phyloP scores from a whole-genome alignment of 2,329 filamentous ascomycete genomes.

The Fulvia fulva region DNA sequence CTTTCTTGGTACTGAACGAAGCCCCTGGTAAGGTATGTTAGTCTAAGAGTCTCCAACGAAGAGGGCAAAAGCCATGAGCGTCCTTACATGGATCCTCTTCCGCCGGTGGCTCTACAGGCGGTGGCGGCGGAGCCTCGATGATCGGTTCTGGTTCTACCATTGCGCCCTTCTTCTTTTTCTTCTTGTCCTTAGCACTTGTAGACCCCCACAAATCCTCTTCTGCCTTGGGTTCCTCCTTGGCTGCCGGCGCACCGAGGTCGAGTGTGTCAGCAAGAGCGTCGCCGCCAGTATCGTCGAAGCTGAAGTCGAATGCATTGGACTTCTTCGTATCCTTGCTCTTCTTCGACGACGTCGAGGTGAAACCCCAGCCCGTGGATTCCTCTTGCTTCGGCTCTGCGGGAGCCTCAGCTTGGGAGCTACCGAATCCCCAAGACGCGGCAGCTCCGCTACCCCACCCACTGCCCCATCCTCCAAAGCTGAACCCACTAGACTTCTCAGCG shows the following conservation, averaged over 20 bases:
- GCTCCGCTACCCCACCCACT: constrained; percentile 31
- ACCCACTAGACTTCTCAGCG: constrained; percentile 30
- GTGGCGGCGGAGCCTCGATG: constrained; percentile 22
- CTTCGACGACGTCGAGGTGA: constrained; percentile 25
- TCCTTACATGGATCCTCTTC: constrained; percentile 27
- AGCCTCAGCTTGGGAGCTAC: constrained; percentile 18
- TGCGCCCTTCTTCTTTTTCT: constrained; percentile 30
- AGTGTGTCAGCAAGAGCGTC: constrained; percentile 15
- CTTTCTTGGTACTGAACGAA: too few species aligned
- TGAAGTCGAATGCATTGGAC: constrained; percentile 32
- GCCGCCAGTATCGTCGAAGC: constrained; percentile 21
- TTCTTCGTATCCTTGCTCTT: constrained; percentile 37
- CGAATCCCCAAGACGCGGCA: constrained; percentile 35
- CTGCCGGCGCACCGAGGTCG: constrained; percentile 22
- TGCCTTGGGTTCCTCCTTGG: constrained; percentile 20
- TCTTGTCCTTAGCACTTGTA: constrained; percentile 31
- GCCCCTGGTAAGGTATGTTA: too few species aligned
- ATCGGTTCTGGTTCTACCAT: constrained; percentile 24
- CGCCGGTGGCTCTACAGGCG: constrained; percentile 21
- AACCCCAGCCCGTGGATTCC: constrained; percentile 23
- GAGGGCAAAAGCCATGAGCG: too few species aligned
- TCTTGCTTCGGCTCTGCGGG: constrained; percentile 24
- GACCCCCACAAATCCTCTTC: constrained; percentile 29
- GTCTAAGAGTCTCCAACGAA: too few species aligned
- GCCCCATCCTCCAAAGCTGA: constrained; percentile 34